phyloP scores from a whole-genome alignment of 106 monocot species.

The Cymbidium sinense region DNA sequence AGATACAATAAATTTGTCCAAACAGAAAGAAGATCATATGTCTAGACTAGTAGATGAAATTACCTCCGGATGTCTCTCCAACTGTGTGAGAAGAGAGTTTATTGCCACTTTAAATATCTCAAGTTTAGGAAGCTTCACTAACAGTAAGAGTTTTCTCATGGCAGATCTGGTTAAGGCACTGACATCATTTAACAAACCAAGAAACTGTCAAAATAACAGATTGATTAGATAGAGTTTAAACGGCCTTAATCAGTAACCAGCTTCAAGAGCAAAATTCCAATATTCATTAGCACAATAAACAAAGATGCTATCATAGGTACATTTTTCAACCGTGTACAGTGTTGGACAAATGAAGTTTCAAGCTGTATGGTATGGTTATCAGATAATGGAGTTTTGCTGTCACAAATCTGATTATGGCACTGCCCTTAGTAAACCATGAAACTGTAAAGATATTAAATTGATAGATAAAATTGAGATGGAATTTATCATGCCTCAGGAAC shows the following conservation, averaged over 20 bases:
- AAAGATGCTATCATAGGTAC: background rate
- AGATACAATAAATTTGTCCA: background rate
- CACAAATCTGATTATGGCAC: no score
- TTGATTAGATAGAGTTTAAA: background rate
- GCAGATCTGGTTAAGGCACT: constrained; percentile 36
- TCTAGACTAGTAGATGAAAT: background rate
- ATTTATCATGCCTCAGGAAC: no score
- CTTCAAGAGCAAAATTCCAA: background rate
- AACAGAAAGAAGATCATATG: background rate
- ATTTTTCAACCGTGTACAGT: background rate
- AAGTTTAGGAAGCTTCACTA: constrained; percentile 37
- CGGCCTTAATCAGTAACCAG: background rate
- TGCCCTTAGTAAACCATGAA: no score
- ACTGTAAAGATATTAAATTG: no score
- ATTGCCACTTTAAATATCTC: constrained; percentile 42
- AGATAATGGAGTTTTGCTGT: no score
- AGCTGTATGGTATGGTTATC: background rate
- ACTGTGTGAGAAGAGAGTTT: constrained; percentile 35
- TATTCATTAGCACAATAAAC: background rate
- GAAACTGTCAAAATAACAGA: constrained; percentile 41
- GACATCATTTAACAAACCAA: constrained; percentile 52
- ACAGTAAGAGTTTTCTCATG: constrained; percentile 45
- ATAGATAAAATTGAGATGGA: no score
- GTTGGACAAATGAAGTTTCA: background rate
- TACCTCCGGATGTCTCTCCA: constrained; percentile 63